Evolutionary conservation across 2,329 filamentous ascomycete genomes (phyloP).

Genomic region (Colletotrichum aenigma): DNA sequence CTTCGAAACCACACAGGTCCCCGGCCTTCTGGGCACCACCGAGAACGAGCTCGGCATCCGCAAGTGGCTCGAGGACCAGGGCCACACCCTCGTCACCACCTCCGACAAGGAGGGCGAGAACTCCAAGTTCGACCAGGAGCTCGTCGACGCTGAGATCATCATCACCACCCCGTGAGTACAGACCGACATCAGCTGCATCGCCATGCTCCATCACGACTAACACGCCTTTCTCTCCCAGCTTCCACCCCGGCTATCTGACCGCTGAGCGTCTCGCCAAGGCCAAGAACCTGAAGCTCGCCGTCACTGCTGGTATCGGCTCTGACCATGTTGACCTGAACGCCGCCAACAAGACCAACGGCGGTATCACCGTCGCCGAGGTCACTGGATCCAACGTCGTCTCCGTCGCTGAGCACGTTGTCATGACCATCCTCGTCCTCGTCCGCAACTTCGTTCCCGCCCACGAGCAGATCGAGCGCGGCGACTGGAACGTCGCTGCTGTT

Average conservation of each 20-base stretch:
- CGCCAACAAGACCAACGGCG: constrained; percentile 98
- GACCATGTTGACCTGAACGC: constrained; percentile 98
- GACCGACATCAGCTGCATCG: background rate
- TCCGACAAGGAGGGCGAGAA: constrained; percentile 96
- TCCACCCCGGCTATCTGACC: constrained; percentile 98
- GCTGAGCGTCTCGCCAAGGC: constrained; percentile 95
- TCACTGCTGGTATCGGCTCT: constrained; percentile 97
- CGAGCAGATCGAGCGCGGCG: constrained; percentile 86
- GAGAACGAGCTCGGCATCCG: constrained; percentile 98
- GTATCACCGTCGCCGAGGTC: constrained; percentile 95
- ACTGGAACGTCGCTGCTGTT: constrained; percentile 94
- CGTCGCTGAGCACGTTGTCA: constrained; percentile 97
- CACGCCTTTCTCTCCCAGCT: constrained; percentile 54
- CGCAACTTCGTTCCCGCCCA: constrained; percentile 99
- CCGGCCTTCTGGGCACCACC: constrained; percentile 88
- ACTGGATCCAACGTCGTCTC: constrained; percentile 98
- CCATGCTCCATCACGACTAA: background rate
- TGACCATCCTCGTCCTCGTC: constrained; percentile 96
- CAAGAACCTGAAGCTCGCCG: constrained; percentile 97
- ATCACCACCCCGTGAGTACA: constrained; percentile 88
- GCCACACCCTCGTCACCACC: constrained; percentile 95
- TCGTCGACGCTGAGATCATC: constrained; percentile 97
- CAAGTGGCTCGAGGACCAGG: constrained; percentile 97
- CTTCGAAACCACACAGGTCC: constrained; percentile 54
- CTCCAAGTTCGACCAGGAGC: constrained; percentile 93